Evolutionary conservation across 2,329 filamentous ascomycete species (phyloP), one percentile per base, ranked within the genome.

Genomic region (Aspergillus ochraceus): DNA sequence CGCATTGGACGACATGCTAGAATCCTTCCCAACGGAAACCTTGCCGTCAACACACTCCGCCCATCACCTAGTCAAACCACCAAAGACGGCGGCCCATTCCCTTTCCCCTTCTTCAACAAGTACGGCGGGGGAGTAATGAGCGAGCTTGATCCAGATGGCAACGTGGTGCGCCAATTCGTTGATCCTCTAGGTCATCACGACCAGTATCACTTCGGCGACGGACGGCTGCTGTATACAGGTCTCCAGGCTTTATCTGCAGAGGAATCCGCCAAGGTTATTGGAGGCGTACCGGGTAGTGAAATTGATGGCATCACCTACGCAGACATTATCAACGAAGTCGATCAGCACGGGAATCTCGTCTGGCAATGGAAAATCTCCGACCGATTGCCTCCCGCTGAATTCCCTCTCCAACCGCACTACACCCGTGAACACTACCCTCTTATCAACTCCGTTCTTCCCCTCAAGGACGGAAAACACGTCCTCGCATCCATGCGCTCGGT

Each of bases 41-140:
- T 81, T 1, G 79, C 78, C 19, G 76, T 77, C 65, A 81, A 81
- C 62, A 75, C 73, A 9, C 73, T 78, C 2, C 77, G 76, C 52
- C 76, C 78, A 4, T 4, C 26, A 2, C 26, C 45, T 17, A 22
- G 9, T 19, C 45, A 47, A 47, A 47, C 45, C 3, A 47, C 45
- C 45, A 22, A 47, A 47, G 45, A 47, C 22, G 65, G 65, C 12
- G 71, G 71, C 2, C 76, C 77, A 5, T 66, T 66, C 6, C 70
- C 74, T 5, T 81, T 80, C 58, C 77, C 77, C 1, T 73, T 81
- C 54, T 81, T 74, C 69, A 73, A 77, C 46, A 81, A 81, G 57
- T 81, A 81, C 59, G 68, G 78, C 11, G 79, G 79, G 9, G 79
- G 79, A 0, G 67, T 79, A 3, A 81, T 81, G 79, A 72, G 74